phyloP scores from a whole-genome alignment of 179 eudicot genomes.

The Beta macrorhiza region DNA sequence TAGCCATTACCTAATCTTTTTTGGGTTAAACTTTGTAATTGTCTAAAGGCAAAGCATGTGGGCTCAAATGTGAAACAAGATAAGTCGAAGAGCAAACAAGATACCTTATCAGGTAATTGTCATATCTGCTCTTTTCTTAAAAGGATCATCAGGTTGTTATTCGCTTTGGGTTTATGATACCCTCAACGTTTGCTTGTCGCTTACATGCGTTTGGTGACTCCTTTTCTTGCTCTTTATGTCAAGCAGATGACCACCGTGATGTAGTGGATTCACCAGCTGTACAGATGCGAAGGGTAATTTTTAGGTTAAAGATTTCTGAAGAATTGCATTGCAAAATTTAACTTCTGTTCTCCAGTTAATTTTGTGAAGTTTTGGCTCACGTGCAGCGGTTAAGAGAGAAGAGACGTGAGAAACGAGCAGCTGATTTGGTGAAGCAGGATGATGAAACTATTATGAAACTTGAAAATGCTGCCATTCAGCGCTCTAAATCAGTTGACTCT shows the following conservation, averaged over 20 bases:
- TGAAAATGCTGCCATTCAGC: conserved; percentile 86
- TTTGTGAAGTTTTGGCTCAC: conserved; percentile 15
- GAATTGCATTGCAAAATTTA: background rate
- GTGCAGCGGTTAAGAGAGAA: conserved; percentile 67
- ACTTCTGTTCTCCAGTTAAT: conserved; percentile 6
- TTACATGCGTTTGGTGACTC: background rate
- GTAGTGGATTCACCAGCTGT: conserved; percentile 63
- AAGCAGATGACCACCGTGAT: conserved; percentile 52
- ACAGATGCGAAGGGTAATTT: conserved; percentile 71
- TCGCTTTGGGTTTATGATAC: conserved; percentile 7
- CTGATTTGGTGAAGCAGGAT: conserved; percentile 62
- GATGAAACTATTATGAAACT: conserved; percentile 68
- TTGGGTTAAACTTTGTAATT: conserved; percentile 19
- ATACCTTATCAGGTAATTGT: conserved; percentile 41
- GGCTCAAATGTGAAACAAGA: conserved; percentile 47
- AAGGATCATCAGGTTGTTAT: conserved; percentile 33
- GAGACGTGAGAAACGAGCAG: conserved; percentile 66
- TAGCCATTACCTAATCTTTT: background rate
- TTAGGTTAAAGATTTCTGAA: background rate
- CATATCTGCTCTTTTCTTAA: background rate
- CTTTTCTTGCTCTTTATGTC: conserved; percentile 19
- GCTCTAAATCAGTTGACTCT: conserved; percentile 79
- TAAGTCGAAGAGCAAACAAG: conserved; percentile 41
- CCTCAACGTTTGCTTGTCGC: background rate
- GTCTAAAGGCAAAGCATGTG: conserved; percentile 38